phyloP scores from a whole-genome alignment of 441 rosid species.

The Corymbia citriodora region DNA sequence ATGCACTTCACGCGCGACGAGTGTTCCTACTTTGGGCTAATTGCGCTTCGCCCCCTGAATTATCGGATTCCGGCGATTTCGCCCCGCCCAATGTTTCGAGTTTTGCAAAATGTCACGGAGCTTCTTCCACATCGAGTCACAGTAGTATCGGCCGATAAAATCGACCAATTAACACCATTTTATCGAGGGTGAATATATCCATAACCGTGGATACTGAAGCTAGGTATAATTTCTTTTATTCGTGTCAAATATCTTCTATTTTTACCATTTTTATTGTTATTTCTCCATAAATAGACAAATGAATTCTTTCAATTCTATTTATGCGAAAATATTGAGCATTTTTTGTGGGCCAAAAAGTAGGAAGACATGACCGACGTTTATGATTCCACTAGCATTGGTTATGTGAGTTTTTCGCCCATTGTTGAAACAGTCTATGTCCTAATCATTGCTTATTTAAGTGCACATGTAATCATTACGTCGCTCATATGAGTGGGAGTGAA shows the following conservation, averaged over 20 bases:
- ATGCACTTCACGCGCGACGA: rapidly evolving
- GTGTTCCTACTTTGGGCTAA: not conserved
- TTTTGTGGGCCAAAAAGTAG: not conserved
- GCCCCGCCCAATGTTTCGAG: not conserved
- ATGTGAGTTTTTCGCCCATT: not conserved
- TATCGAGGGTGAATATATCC: not conserved
- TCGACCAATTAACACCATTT: not conserved
- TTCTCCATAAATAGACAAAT: not conserved
- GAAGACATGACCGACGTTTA: rapidly evolving
- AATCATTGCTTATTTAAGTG: not conserved
- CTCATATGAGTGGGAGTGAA: not conserved
- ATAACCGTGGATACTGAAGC: not conserved
- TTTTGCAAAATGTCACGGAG: not conserved
- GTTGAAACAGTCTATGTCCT: not conserved
- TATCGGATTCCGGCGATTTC: not conserved
- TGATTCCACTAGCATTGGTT: not conserved
- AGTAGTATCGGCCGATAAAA: not conserved
- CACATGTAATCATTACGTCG: not conserved
- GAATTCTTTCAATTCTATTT: not conserved
- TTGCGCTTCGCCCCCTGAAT: not conserved
- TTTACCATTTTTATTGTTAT: not conserved
- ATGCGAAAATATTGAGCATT: not conserved
- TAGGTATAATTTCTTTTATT: not conserved
- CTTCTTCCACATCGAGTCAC: not conserved
- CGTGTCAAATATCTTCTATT: not conserved